Evolutionary conservation across 257 asterid species (phyloP).

Genomic region (Voacanga thouarsii): DNA sequence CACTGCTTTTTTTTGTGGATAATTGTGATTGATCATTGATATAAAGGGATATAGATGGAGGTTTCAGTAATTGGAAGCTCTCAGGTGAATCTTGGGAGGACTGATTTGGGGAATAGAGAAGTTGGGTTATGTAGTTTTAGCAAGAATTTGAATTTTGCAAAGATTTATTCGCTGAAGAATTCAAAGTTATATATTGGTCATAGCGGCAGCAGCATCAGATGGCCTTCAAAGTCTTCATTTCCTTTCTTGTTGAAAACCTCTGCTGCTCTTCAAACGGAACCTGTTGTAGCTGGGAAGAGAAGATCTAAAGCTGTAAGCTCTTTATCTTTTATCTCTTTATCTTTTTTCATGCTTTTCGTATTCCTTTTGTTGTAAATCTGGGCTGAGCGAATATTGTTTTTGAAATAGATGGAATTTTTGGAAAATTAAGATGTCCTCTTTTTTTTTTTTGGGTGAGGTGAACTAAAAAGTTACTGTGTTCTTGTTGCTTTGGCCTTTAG

Average conservation of each 20-base stretch:
- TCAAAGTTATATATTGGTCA: slow-evolving; percentile 30
- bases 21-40: background rate
- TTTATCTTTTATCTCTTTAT: background rate
- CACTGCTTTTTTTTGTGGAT: background rate
- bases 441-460: background rate
- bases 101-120: slow-evolving; percentile 27
- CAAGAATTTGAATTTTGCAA: slow-evolving; percentile 44
- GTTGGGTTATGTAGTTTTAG: slow-evolving; percentile 44
- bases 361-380: background rate
- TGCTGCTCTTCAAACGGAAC: slow-evolving; percentile 31
- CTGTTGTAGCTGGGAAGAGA: slow-evolving; percentile 29
- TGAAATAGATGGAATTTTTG: background rate
- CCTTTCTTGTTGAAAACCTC: slow-evolving; percentile 46
- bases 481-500: background rate
- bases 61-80: slow-evolving; percentile 64
- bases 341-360: background rate
- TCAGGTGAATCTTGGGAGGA: slow-evolving; percentile 48
- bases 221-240: slow-evolving; percentile 40
- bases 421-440: background rate
- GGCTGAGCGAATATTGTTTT: background rate
- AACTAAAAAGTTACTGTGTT: background rate
- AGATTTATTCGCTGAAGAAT: slow-evolving; percentile 27
- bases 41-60: slow-evolving; percentile 46
- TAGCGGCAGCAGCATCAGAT: slow-evolving; percentile 21
- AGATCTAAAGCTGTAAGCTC: slow-evolving; percentile 35